Conservation (phyloP, 1,139 yeast species). For the Hyphopichia pseudoburtonii region DNA sequence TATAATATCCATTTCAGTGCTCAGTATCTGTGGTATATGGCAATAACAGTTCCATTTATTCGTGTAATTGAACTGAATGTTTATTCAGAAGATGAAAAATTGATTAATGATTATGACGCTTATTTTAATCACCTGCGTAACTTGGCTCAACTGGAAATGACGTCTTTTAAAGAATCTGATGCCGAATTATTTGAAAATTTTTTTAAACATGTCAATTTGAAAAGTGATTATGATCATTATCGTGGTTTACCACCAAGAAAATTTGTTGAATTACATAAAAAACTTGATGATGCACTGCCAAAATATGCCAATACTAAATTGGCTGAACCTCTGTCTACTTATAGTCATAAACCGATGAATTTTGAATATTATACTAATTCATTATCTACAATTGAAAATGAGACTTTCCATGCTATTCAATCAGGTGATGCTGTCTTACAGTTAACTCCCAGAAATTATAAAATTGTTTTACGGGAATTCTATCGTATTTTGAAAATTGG, state of each 20-base stretch:
- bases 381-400: conserved; percentile 27
- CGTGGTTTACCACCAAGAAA: conserved; percentile 24
- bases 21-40: conserved; percentile 41
- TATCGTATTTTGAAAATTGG: conserved; percentile 36
- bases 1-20: conserved; percentile 36
- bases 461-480: conserved; percentile 31
- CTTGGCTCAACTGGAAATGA: conserved; percentile 10
- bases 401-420: conserved; percentile 38
- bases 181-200: conserved; percentile 21
- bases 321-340: conserved; percentile 19
- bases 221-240: conserved; percentile 24
- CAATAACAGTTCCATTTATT: conserved; percentile 38
- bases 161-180: conserved; percentile 27
- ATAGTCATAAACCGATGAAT: conserved; percentile 34
- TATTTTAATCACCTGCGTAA: conserved; percentile 16
- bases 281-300: conserved; percentile 22
- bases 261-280: conserved; percentile 29
- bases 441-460: conserved; percentile 25
- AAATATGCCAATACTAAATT: conserved; percentile 14
- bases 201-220: conserved; percentile 27
- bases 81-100: conserved; percentile 25
- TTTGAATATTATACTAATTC: conserved; percentile 35
- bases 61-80: conserved; percentile 35
- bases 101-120: conserved; percentile 15
- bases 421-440: conserved; percentile 37